A percentile compares a stretch with the other conserved stretches of the same genome.
phyloP scores from a whole-genome alignment of 1,284 basidiomycete genomes.

The Leccinum cinnamomeum region DNA sequence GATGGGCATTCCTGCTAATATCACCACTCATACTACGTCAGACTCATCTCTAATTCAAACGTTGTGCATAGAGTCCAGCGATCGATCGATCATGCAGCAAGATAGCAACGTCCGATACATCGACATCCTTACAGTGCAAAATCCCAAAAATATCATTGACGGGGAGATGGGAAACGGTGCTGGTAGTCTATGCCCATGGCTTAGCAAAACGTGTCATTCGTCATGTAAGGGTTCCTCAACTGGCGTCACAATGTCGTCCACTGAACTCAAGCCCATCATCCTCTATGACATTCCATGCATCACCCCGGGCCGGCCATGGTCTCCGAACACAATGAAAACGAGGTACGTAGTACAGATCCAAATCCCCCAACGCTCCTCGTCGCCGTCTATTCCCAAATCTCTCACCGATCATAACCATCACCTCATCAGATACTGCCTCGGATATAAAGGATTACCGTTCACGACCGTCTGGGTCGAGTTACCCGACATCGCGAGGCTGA shows the following conservation, averaged over 20 bases:
- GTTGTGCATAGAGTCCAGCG: not conserved
- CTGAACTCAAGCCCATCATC: constrained; percentile 21
- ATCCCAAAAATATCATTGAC: not conserved
- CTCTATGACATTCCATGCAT: constrained; percentile 28
- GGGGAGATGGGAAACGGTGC: not conserved
- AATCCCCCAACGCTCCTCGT: constrained; percentile 15
- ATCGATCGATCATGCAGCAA: not conserved
- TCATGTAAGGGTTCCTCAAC: not conserved
- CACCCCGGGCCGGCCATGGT: constrained; percentile 23
- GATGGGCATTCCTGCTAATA: not conserved
- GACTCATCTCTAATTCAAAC: not conserved
- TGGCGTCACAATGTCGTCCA: constrained; percentile 9
- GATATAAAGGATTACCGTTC: constrained; percentile 44
- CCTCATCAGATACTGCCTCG: constrained; percentile 37
- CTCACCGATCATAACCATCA: not conserved
- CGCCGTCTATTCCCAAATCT: constrained; percentile 10
- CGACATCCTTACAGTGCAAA: not conserved
- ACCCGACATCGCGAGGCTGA: constrained; percentile 37
- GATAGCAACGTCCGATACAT: not conserved
- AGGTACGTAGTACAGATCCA: constrained; percentile 12
- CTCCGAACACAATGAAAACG: constrained; percentile 33
- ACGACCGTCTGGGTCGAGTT: constrained; percentile 42
- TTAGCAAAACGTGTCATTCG: no score
- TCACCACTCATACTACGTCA: constrained; percentile 15
- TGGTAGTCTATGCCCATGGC: not conserved